Base-by-base conservation (phyloP, 345 rosid genomes). In the Cardamine occulta region DNA sequence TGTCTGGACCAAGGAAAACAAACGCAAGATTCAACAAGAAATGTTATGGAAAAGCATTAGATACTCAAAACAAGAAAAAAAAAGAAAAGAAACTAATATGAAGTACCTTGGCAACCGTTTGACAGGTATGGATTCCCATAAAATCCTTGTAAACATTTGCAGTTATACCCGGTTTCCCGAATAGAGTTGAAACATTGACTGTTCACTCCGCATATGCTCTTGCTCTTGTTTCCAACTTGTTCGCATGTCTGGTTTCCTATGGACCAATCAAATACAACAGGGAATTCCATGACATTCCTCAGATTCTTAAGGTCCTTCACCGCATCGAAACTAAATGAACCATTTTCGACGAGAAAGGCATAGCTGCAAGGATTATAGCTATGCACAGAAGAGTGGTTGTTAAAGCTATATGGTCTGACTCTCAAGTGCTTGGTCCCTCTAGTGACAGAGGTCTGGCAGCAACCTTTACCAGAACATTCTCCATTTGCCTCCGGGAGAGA, bases 61-160 rank as follows among this genome's bases (percentile, higher is more conserved):
- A 26, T 26, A 29, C 32, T 29, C 13, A 8, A 42, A 31, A 4
- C 2, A 17, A 24, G 35, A 47, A 60, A 29, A 4, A 26, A 26
- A 26, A 3, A 26, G 2, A 26, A 3, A 26, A 3, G 5, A 3
- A 26, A 26, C 4, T 26, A 26, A 26, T 26, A 26, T 26, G 29
- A 26, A 26, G 37, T 74, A 29, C 74, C 80, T 19, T 40, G 52
- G 68, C 85, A 83, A 10, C 82, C 80, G 10, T 45, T 4, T 28
- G 31, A 1, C 24, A 72, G 70, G 39, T 78, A 78, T 4, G 86
- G 76, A 42, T 78, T 80, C 28, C 85, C 87, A 5, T 52, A 40
- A n/a, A n/a, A n/a, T n/a, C n/a, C n/a, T n/a, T n/a, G n/a, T n/a
- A n/a, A n/a, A n/a, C n/a, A n/a, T n/a, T n/a, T 47, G 74, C 85